phyloP scores from a whole-genome alignment of 441 rosid species.

The Mallotus japonicus region DNA sequence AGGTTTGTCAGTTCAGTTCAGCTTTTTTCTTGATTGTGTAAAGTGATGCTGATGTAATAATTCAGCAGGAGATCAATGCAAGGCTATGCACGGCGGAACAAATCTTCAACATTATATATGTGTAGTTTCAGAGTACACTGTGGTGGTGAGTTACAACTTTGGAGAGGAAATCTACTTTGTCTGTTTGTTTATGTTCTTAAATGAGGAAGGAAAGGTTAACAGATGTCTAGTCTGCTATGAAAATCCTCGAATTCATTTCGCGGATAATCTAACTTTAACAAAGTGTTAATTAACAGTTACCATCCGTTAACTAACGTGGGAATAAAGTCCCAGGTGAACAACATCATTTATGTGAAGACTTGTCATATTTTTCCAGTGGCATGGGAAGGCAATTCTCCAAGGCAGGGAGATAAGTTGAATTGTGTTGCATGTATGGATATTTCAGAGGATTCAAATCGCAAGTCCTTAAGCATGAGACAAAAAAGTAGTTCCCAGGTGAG shows the following conservation, averaged over 20 bases:
- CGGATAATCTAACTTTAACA: not conserved
- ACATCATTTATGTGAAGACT: no score
- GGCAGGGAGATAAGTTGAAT: slow-evolving; percentile 26
- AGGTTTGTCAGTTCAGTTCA: no score
- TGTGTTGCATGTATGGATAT: slow-evolving; percentile 9
- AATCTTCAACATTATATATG: slow-evolving; percentile 24
- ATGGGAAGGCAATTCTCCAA: slow-evolving; percentile 35
- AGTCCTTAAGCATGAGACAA: slow-evolving; percentile 27
- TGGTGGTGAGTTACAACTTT: slow-evolving; percentile 36
- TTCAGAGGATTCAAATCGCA: slow-evolving; percentile 25
- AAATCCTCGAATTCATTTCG: not conserved
- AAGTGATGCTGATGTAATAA: no score
- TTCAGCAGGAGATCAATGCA: slow-evolving; percentile 15
- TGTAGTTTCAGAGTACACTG: slow-evolving; percentile 10
- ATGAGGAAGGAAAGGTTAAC: no score
- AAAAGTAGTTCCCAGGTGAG: slow-evolving; percentile 43
- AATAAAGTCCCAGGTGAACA: not conserved
- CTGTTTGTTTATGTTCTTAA: no score
- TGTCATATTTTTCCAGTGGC: slow-evolving; percentile 34
- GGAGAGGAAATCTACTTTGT: not conserved
- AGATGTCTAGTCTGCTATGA: not conserved
- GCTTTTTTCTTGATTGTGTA: no score
- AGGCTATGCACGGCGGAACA: slow-evolving; percentile 29
- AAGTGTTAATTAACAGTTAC: not conserved
- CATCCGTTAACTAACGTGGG: not conserved